Base-by-base conservation (phyloP, 2,329 filamentous ascomycete species). In the Coniochaeta prunicola region DNA sequence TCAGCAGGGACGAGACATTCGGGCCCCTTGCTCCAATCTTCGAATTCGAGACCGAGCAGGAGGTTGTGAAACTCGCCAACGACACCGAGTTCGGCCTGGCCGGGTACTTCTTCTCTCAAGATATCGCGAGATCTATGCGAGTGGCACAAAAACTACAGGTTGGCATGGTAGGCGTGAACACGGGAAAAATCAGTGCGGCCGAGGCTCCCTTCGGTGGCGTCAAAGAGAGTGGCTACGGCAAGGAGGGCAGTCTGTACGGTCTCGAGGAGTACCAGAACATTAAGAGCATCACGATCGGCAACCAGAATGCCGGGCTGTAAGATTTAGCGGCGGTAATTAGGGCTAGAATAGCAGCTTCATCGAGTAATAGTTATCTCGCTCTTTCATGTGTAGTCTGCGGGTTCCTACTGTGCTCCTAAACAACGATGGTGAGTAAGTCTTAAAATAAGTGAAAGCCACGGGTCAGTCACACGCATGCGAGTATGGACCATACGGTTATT, bases 91-190 rank as follows among this genome's bases (percentile, higher is more conserved):
- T 67, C 19, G 73, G 72, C 6, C 61, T 75, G 13, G 60, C 61
- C 3, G 66, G 66, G 12, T 63, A 69, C n/a, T 62, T 74, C 24
- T 71, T 65, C 57, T 64, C 64, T 0, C 36, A 62, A 31, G 58
- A 66, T 31, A 54, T 66, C 13, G 66, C 69, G 48, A 62, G 76
- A 8, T 68, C 71, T 9, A 70, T 64, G 60, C 68, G 76, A 40
- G 71, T 80, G 3, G 74, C 76, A 1, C 76, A 79, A 64, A 74
- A 71, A 3, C 70, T 87, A 57, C 80, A 88, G 64, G 80, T 85
- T 2, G 85, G 85, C n/a, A 87, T 87, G 85, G 79, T 87, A 3
- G 84, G 83, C 58, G 80, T 84, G 5, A 85, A 85, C 65, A 84
- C 58, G 10, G 59, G 59, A 4, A 30, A 19, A 13, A 60, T 60